Conservation (phyloP, 2,329 filamentous ascomycete genomes). For the Neofusicoccum laricinum region DNA sequence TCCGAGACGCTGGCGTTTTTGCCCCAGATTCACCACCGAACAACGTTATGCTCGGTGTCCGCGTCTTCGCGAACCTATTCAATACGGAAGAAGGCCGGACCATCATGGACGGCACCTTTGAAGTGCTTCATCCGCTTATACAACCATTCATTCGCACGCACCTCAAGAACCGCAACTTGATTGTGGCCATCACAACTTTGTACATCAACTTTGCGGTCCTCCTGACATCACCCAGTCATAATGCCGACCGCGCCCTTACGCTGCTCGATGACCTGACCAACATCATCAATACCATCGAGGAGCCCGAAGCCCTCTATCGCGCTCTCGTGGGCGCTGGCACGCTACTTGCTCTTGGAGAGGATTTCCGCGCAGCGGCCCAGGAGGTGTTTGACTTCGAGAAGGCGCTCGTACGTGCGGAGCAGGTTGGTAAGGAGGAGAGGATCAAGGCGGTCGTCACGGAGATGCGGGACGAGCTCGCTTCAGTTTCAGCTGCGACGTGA, state of each 20-base stretch:
- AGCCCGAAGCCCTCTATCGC: conserved; percentile 81
- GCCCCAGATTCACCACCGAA: conserved; percentile 64
- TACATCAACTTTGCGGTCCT: conserved; percentile 84
- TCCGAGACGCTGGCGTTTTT: conserved; percentile 60
- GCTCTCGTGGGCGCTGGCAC: conserved; percentile 82
- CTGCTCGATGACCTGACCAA: conserved; percentile 61
- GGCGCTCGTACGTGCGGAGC: conserved; percentile 47
- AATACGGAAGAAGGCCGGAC: conserved; percentile 67
- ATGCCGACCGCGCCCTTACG: conserved; percentile 48
- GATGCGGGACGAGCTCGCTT: conserved; percentile 49
- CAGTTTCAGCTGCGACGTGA: background rate
- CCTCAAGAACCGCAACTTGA: conserved; percentile 69
- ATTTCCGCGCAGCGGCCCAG: conserved; percentile 57
- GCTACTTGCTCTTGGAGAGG: conserved; percentile 60
- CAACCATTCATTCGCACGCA: conserved; percentile 58
- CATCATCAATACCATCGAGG: conserved; percentile 64
- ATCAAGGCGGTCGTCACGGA: conserved; percentile 60
- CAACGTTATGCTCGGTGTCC: conserved; percentile 81
- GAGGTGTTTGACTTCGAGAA: conserved; percentile 54
- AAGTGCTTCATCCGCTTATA: conserved; percentile 61
- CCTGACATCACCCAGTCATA: conserved; percentile 52
- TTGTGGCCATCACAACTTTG: conserved; percentile 76
- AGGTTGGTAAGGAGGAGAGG: conserved; percentile 58
- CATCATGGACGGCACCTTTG: conserved; percentile 55
- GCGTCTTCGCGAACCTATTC: conserved; percentile 82